These are phyloP conservation scores for Rhynchospora tenuis DNA, from an alignment of 176 grass and related monocot species.

Conservation along the genomic window DNA sequence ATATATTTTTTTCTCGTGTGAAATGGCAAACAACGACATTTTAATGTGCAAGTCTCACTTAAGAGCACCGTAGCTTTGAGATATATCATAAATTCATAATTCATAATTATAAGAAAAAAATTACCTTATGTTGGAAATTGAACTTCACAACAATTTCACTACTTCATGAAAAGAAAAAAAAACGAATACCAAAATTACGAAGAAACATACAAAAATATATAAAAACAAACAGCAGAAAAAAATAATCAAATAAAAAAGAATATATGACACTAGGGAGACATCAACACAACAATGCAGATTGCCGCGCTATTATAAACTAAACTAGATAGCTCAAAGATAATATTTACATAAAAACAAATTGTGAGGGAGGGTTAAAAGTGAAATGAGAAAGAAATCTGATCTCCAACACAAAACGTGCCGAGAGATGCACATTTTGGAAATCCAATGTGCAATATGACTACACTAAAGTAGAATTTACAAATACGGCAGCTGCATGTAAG, in stretches of 20 bases:
- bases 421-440: neutral
- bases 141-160: neutral
- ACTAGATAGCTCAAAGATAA: neutral
- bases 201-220: neutral
- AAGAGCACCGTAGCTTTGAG: neutral
- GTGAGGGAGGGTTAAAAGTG: neutral
- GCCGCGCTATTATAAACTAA: neutral
- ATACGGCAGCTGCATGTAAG: neutral
- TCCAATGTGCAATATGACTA: constrained; percentile 5
- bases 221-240: neutral
- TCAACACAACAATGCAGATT: neutral
- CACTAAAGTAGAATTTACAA: constrained; percentile 17
- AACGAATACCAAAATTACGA: neutral
- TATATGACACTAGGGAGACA: neutral
- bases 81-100: neutral
- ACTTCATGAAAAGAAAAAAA: neutral
- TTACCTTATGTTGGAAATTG: neutral
- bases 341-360: constrained; percentile 1
- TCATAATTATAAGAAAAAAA: neutral
- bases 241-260: neutral
- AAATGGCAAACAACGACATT: neutral
- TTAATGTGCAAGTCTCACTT: neutral
- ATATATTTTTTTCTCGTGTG: neutral
- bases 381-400: neutral
- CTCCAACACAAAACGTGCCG: neutral